These are phyloP conservation scores for Pistacia atlantica DNA, from an alignment of 345 rosid species.

Conservation along the genomic window DNA sequence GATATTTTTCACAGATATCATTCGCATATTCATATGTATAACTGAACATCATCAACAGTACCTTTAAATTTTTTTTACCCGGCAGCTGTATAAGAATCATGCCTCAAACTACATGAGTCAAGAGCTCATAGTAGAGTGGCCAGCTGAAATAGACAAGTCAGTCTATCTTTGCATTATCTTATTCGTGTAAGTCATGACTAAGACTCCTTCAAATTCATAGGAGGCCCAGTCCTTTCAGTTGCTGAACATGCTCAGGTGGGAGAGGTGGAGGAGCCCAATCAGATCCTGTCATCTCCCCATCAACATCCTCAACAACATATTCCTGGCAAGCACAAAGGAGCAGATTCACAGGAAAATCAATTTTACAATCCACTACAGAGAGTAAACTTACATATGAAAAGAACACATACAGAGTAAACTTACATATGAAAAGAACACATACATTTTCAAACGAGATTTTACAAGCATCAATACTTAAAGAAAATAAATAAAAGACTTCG, in stretches of 20 bases:
- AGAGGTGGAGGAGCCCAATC: slow-evolving; percentile 93
- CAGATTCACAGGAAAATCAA: slow-evolving; percentile 5
- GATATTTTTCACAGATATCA: slow-evolving; percentile 18
- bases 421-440: not conserved
- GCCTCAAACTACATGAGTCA: not conserved
- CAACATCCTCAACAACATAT: slow-evolving; percentile 98
- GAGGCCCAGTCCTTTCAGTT: slow-evolving; percentile 89
- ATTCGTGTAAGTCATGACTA: slow-evolving; percentile 17
- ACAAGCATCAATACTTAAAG: not conserved
- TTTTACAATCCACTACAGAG: not conserved
- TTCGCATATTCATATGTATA: slow-evolving; percentile 8
- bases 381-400: not conserved
- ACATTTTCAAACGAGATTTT: not conserved
- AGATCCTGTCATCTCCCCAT: slow-evolving; percentile 78
- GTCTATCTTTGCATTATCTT: slow-evolving; percentile 29
- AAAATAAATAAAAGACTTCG: not conserved
- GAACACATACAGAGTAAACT: not conserved
- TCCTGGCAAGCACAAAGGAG: slow-evolving; percentile 49
- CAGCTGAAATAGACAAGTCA: slow-evolving; percentile 28
- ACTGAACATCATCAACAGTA: not conserved
- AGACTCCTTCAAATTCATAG: slow-evolving; percentile 42
- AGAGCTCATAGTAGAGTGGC: slow-evolving; percentile 21
- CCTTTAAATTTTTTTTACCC: slow-evolving; percentile 6
- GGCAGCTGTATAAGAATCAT: slow-evolving; percentile 6
- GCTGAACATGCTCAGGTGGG: slow-evolving; percentile 87